Base-by-base conservation (phyloP, 345 rosid genomes). In the Bruguiera parviflora region DNA sequence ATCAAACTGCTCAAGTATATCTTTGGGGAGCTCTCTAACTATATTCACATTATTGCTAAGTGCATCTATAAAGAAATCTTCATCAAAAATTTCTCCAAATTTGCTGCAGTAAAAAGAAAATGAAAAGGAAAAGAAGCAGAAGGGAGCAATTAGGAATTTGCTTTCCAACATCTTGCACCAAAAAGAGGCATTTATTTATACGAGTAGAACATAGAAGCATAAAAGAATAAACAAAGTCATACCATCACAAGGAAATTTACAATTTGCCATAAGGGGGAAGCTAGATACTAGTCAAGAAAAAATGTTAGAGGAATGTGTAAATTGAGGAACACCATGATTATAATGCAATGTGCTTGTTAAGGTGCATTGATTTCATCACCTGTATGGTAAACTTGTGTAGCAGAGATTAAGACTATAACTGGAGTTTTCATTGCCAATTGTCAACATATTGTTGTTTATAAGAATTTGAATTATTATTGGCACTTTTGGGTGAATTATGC, bases 41-140 rank as follows among this genome's bases (percentile, higher is more conserved):
- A 95, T 87, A 58, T 81, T 83, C 63, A 95, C 96, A 58, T 87
- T 84, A 80, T 88, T 87, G 81, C 82, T 80, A 69, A 95, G 96
- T 3, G 88, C 73, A 69, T 81, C 73, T 58, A 92, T 87, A 78
- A 95, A 95, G 84, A 87, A 92, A 69, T 86, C 96, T 81, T 95
- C 97, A 70, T 95, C 97, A 75, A 95, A 95, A 69, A 95, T 95
- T 59, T 89, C 96, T 35, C 96, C 89, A 69, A 95, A 95, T 66
- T 91, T 87, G 84, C 97, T 94, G 93, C 74, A 69, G 69, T 60
- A 66, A 67, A 75, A 35, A 56, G 11, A 33, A 33, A 33, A 33
- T 33, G 37, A 7, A 33, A 71, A 69, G 78, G 60, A 52, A 1
- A 66, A 69, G 74, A 35, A 56, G 10, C 70, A 66, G 78, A 66